phyloP scores from a whole-genome alignment of 75 land plant species.

The Selaginella tamariscina region DNA sequence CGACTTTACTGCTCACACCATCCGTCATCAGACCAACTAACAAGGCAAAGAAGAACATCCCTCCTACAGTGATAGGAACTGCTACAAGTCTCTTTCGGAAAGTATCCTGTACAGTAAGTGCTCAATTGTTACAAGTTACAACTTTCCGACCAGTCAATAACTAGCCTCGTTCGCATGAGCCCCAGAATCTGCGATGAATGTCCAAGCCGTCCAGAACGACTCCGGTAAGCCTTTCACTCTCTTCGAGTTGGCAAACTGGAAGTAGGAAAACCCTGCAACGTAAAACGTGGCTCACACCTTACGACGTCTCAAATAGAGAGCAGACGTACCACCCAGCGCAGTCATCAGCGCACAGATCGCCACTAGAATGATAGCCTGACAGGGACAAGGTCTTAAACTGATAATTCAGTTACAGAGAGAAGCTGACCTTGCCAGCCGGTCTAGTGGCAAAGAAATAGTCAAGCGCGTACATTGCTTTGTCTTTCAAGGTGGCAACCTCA shows the following conservation, averaged over 20 bases:
- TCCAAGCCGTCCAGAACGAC: slow-evolving; percentile 20
- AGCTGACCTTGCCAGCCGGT: slow-evolving; percentile 18
- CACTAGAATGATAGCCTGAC: slow-evolving; percentile 14
- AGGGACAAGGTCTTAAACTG: no score
- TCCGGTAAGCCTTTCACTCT: slow-evolving; percentile 9
- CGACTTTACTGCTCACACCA: slow-evolving; percentile 17
- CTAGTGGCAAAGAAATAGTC: slow-evolving; percentile 22
- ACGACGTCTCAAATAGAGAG: neutral
- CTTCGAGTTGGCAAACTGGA: slow-evolving; percentile 7
- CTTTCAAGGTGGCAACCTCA: slow-evolving; percentile 9
- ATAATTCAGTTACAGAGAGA: neutral
- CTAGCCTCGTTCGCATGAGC: slow-evolving; percentile 19
- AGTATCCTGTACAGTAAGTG: slow-evolving; percentile 4
- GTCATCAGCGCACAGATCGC: slow-evolving; percentile 19
- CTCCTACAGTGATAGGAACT: slow-evolving; percentile 18
- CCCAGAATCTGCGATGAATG: slow-evolving; percentile 19
- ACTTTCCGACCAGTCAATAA: no score
- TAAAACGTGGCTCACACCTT: neutral
- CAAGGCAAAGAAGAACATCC: slow-evolving; percentile 20
- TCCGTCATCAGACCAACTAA: slow-evolving; percentile 20
- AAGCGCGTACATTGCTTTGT: slow-evolving; percentile 18
- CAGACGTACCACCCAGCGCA: slow-evolving; percentile 16
- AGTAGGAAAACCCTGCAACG: slow-evolving; percentile 6
- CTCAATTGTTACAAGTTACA: no score
- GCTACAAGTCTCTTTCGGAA: slow-evolving; percentile 15